Evolutionary conservation across 2,329 filamentous ascomycete genomes (phyloP), one percentile per base, ranked within the genome.

Genomic region (Calonectria pteridis): DNA sequence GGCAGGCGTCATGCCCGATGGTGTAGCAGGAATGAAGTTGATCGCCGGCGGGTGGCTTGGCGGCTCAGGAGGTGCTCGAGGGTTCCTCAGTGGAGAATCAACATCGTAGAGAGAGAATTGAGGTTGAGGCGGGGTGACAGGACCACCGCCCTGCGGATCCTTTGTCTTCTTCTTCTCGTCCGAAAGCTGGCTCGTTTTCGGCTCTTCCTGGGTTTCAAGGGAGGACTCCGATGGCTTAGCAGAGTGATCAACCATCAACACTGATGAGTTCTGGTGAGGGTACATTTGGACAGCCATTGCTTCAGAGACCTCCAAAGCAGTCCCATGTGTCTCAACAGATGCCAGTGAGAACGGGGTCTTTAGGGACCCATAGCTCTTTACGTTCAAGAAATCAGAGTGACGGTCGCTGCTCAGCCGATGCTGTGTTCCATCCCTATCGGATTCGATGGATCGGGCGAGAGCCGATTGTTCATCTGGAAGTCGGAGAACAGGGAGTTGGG

Each of bases 251-350:
- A 93, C 89, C 83, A 93, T 87, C 51, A 92, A 81, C 14, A 93
- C 84, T 6, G 91, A 93, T 62, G 88, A 91, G 77, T 93, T 93
- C 77, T 93, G 91, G 75, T 93, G 91, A 26, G 89, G 88, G 76
- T 89, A 92, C 77, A 93, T 91, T 73, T 87, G 91, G 69, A 93
- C 87, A 49, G 90, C 90, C 80, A 89, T 84, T 40, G 91, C 91
- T 83, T 93, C 91, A 0, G 91, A 91, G 50, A 93, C 88, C 76
- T 92, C 91, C 4, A 87, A 86, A 3, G 89, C 91, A n/a, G 91
- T 92, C 40, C 87, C 89, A 46, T 86, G 89, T n/a, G 90, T 91
- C 68, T 92, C 91, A 62, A 92, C 87, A 0, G 91, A 93, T 0
- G 86, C 85, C 71, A 90, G 84, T 2, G 91, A 93, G 77, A 93